phyloP scores from a whole-genome alignment of 164 flowering plant genomes.

The Magnolia sinica region DNA sequence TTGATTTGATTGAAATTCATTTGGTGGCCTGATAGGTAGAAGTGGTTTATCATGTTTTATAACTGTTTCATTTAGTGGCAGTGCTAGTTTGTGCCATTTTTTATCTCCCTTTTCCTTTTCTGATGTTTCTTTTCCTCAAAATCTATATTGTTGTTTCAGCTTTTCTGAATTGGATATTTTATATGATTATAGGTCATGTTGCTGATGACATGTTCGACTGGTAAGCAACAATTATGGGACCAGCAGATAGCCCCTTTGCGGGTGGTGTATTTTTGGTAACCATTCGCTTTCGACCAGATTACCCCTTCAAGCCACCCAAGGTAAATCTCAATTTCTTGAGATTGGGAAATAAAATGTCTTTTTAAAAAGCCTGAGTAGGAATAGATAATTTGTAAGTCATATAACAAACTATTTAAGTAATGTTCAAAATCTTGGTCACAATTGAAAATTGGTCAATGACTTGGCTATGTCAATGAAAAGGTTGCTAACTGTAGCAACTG shows the following conservation, averaged over 20 bases:
- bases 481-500: too few species aligned
- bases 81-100: constrained; percentile 31
- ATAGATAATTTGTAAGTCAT: too few species aligned
- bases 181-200: constrained; percentile 40
- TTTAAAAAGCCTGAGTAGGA: too few species aligned
- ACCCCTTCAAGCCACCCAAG: constrained; percentile 74
- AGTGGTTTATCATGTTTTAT: too few species aligned
- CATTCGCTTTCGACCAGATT: constrained; percentile 67
- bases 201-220: constrained; percentile 60
- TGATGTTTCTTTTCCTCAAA: background rate
- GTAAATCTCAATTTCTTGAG: constrained; percentile 15
- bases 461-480: too few species aligned
- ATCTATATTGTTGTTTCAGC: background rate
- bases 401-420: too few species aligned
- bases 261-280: constrained; percentile 60
- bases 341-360: too few species aligned
- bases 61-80: constrained; percentile 12
- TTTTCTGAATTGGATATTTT: background rate
- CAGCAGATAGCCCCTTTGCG: constrained; percentile 55
- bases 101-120: background rate
- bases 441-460: too few species aligned
- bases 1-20: too few species aligned
- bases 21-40: too few species aligned
- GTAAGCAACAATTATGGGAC: constrained; percentile 78
- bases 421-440: too few species aligned